Conservation (phyloP, 2,329 filamentous ascomycete genomes). For the Xylaria sp. region DNA sequence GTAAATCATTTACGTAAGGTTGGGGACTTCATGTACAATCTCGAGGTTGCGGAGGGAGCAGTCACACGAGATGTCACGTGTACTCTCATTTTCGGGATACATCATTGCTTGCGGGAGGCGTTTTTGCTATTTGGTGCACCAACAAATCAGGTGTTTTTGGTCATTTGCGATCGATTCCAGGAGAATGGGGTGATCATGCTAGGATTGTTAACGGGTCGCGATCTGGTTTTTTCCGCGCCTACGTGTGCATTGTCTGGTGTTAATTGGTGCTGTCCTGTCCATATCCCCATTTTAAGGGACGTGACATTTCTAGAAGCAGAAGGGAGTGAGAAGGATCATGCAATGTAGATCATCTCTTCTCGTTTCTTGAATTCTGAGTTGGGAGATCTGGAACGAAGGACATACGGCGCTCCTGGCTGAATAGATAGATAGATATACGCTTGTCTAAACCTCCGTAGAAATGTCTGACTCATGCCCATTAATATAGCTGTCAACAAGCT, state of each 20-base stretch:
- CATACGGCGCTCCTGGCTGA: not conserved
- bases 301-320: not conserved
- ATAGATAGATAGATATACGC: constrained; percentile 7
- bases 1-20: not conserved
- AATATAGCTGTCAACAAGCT: not conserved
- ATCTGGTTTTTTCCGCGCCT: not conserved
- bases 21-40: constrained; percentile 2
- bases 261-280: not conserved
- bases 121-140: not conserved
- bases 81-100: constrained; percentile 8
- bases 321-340: not conserved
- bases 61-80: not conserved
- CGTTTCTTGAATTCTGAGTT: not conserved
- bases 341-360: not conserved
- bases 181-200: not conserved
- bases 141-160: constrained; percentile 3
- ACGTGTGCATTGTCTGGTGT: constrained; percentile 23
- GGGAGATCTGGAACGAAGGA: not conserved
- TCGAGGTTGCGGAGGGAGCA: not conserved
- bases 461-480: not conserved
- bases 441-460: not conserved
- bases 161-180: not conserved
- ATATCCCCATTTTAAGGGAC: not conserved
- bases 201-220: not conserved
- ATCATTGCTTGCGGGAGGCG: not conserved